Evolutionary conservation across 306 rosid genomes (phyloP).

Genomic region (Rubus parviflorus): DNA sequence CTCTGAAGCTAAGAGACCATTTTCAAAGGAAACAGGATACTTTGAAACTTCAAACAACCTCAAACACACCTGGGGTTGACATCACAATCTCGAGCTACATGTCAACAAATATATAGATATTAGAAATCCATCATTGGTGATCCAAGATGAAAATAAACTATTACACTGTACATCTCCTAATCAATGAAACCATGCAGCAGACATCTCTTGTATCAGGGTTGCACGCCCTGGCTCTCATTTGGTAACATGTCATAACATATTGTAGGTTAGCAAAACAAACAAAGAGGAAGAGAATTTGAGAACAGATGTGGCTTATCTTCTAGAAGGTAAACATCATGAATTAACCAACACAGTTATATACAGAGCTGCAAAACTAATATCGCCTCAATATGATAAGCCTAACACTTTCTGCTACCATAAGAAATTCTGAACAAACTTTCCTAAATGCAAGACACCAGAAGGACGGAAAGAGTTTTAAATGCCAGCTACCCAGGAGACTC

Average conservation of each 20-base stretch:
- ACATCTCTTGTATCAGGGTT: not conserved
- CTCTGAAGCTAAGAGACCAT: slow-evolving; percentile 10
- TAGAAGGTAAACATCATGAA: not conserved
- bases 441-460: slow-evolving; percentile 3
- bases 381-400: not conserved
- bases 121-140: slow-evolving; percentile 31
- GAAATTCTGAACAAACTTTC: slow-evolving; percentile 6
- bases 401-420: not conserved
- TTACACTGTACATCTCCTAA: not conserved
- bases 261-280: not conserved
- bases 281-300: not conserved
- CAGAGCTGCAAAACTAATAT: not conserved
- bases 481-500: slow-evolving; percentile 8
- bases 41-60: slow-evolving; percentile 53
- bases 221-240: not conserved
- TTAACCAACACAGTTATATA: not conserved
- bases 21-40: slow-evolving; percentile 22
- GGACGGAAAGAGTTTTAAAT: not conserved
- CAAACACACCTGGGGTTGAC: slow-evolving; percentile 87
- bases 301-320: not conserved
- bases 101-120: slow-evolving; percentile 22
- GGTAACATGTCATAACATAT: not conserved
- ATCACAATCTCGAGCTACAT: slow-evolving; percentile 84
- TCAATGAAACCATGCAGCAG: not conserved
- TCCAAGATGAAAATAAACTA: not conserved